These are phyloP conservation scores for Waltergamsia citrina DNA, from an alignment of 2,329 filamentous ascomycete genomes.

Conservation along the genomic window DNA sequence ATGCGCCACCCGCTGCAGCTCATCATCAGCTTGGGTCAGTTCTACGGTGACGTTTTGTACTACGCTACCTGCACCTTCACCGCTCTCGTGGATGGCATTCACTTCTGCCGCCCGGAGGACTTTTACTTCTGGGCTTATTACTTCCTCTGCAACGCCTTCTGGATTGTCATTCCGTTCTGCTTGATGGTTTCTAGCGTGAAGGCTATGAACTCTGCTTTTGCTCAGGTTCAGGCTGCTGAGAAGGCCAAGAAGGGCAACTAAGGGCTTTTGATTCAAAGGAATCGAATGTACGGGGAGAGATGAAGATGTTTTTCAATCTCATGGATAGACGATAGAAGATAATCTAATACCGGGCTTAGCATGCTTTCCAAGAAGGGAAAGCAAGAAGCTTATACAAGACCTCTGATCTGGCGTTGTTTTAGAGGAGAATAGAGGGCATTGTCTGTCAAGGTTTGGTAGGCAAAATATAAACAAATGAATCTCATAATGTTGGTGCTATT, in stretches of 20 bases:
- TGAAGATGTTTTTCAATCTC: too few species aligned
- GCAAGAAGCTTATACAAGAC: too few species aligned
- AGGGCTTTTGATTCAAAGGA: too few species aligned
- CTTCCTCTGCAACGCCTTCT: conserved; percentile 40
- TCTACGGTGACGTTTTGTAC: conserved; percentile 45
- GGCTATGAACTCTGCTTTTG: conserved; percentile 15
- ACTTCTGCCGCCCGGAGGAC: conserved; percentile 39
- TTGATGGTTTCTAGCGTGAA: conserved; percentile 19
- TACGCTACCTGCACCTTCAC: conserved; percentile 37
- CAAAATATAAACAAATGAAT: too few species aligned
- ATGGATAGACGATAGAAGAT: too few species aligned
- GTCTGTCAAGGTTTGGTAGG: too few species aligned
- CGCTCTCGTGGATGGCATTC: conserved; percentile 21
- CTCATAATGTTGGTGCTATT: too few species aligned
- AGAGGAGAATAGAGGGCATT: too few species aligned
- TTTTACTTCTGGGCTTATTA: conserved; percentile 46
- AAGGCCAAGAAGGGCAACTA: conserved; percentile 14
- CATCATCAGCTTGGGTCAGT: conserved; percentile 34
- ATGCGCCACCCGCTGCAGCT: conserved; percentile 38
- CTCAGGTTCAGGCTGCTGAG: conserved; percentile 13
- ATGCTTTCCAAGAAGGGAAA: too few species aligned
- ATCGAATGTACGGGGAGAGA: too few species aligned
- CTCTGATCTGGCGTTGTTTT: too few species aligned
- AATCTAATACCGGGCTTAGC: too few species aligned
- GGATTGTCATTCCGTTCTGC: conserved; percentile 37